Base-by-base conservation (phyloP, 2,329 filamentous ascomycete genomes). In the Aspergillus cejpii region DNA sequence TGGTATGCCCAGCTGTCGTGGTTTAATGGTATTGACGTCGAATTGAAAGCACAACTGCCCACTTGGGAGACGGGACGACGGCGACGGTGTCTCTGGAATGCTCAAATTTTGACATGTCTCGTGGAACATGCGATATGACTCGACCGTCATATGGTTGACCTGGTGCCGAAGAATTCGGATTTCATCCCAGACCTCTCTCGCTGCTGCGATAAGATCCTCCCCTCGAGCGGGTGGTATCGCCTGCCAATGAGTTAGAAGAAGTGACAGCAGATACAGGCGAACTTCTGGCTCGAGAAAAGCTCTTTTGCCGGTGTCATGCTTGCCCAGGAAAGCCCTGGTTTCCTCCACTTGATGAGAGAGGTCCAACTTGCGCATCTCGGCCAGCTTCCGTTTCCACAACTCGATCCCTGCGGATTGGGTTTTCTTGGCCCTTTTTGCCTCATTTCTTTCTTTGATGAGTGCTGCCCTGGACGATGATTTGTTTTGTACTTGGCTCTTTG, bases 251-350 rank as follows among this genome's bases (percentile, higher is more conserved):
- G 2, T 4, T 10, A 43, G 14, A 14, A 43, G 23, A 6, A 28
- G 15, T n/a, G 41, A n/a, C 41, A 37, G 26, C 5, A 43, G 29
- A n/a, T 37, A 43, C 15, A 43, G n/a, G 26, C 33, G 23, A 5
- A 37, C 8, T 24, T 43, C 41, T 24, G 41, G 31, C 23, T 43
- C 33, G 6, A 43, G 28, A 21, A 37, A 15, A 12, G 4, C 12
- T 19, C n/a, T 8, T 20, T 43, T 43, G 12, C 31, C 19, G 12
- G 8, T 15, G 14, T 43, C 31, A 8, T 37, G 41, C 10, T 37
- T 37, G 14, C 34, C 23, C 10, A 43, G 15, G 31, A 36, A 37
- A 28, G 23, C 24, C 23, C n/a, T 33, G 15, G 21, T 28, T 6
- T 43, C 41, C 8, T 28, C 23, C 2, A 37, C 19, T 23, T 43